Conservation (phyloP, 2,329 filamentous ascomycete genomes). For the Calonectria crousiana region DNA sequence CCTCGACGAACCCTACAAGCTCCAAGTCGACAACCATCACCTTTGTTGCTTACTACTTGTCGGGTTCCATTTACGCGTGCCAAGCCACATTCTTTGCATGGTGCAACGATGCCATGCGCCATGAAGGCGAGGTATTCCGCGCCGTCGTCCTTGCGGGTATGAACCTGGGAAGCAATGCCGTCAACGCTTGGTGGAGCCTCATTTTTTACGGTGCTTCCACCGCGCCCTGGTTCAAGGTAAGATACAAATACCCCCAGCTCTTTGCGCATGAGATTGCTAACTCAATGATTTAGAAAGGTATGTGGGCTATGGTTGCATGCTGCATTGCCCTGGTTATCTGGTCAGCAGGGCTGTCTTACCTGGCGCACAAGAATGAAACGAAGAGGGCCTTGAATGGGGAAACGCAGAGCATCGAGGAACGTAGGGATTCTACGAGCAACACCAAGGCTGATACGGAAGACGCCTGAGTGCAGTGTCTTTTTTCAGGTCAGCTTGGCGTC, state of each 20-base stretch:
- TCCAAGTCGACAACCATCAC: constrained; percentile 61
- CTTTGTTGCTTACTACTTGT: constrained; percentile 78
- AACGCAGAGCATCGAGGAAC: neutral
- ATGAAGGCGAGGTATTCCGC: constrained; percentile 72
- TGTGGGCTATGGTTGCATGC: constrained; percentile 79
- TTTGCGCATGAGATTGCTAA: constrained; percentile 19
- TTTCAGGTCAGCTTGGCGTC: neutral
- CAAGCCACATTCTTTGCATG: constrained; percentile 82
- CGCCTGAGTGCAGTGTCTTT: neutral
- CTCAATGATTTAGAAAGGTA: constrained; percentile 63
- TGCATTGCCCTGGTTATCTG: constrained; percentile 71
- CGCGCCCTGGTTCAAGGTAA: constrained; percentile 73
- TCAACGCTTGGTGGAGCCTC: constrained; percentile 81
- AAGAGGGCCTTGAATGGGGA: neutral
- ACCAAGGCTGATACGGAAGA: neutral
- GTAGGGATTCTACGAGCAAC: neutral
- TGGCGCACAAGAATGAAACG: constrained; percentile 20
- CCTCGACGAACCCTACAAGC: constrained; percentile 55
- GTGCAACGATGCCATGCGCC: constrained; percentile 78
- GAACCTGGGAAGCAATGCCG: constrained; percentile 75
- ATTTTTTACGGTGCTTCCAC: constrained; percentile 76
- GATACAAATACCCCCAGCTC: neutral
- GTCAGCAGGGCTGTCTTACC: constrained; percentile 65
- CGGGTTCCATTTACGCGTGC: constrained; percentile 77
- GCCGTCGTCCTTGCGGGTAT: constrained; percentile 78